Percentiles rank a stretch among this genome's conserved stretches.
Conservation (phyloP, 2,329 filamentous ascomycete species). For the Colletotrichum euphorbiae region DNA sequence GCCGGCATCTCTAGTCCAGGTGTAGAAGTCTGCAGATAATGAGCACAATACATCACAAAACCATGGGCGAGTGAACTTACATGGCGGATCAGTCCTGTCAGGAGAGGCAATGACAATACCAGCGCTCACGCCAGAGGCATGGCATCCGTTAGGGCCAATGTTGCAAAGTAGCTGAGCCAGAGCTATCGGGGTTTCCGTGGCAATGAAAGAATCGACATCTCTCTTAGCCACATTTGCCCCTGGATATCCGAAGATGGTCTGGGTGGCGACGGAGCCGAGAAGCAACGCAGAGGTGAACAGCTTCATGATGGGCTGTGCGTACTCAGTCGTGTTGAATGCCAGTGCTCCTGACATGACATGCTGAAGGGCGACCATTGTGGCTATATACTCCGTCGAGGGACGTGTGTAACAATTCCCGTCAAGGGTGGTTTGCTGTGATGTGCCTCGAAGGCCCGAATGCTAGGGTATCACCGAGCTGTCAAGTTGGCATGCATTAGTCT, state of each 20-base stretch:
- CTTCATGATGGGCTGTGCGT: constrained; percentile 60
- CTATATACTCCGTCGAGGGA: constrained; percentile 25
- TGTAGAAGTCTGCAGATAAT: constrained; percentile 72
- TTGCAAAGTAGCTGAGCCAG: constrained; percentile 67
- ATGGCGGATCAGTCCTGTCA: constrained; percentile 64
- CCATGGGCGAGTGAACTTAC: constrained; percentile 51
- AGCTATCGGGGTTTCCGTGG: constrained; percentile 63
- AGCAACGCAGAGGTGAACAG: constrained; percentile 62
- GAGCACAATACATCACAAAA: background rate
- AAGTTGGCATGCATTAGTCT: constrained; percentile 32
- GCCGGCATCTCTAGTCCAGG: constrained; percentile 81
- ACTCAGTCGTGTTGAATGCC: constrained; percentile 34
- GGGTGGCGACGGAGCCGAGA: constrained; percentile 63
- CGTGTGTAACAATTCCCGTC: background rate
- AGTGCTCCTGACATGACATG: constrained; percentile 30
- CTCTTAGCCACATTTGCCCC: constrained; percentile 57
- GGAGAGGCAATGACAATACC: constrained; percentile 70
- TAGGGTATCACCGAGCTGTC: constrained; percentile 36
- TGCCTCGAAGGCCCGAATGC: constrained; percentile 39
- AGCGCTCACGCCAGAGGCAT: constrained; percentile 58
- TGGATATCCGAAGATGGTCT: constrained; percentile 63
- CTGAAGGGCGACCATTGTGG: constrained; percentile 37
- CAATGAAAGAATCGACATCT: constrained; percentile 65
- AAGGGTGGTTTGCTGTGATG: constrained; percentile 17
- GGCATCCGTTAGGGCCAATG: constrained; percentile 66